Base-by-base conservation (phyloP, 2,329 filamentous ascomycete genomes). In the Colletotrichum lupini region DNA sequence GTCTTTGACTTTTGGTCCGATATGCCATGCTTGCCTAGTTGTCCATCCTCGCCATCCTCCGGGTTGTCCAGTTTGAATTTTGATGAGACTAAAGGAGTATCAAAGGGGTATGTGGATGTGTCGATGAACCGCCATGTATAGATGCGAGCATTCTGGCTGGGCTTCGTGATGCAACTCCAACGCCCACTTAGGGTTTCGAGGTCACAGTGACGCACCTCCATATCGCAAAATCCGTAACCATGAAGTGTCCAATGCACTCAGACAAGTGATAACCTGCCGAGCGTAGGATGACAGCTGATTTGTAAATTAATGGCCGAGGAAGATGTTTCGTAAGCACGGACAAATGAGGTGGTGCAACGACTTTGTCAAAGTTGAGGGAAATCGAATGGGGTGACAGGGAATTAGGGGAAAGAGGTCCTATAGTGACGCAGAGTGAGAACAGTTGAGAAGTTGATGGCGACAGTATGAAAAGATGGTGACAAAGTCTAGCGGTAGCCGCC, bases 161-260 rank as follows among this genome's bases (percentile, higher is more conserved):
- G 60, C 57, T 58, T 69, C 58, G 26, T 30, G 55, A 67, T 58
- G 73, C 49, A 70, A 68, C 62, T 63, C 56, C 67, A 73, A 75
- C 28, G 30, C 66, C 58, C 69, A 26, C 24, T 11, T 14, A 49
- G 67, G 68, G n/a, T 57, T 73, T 53, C 28, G 53, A 53, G 49
- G 72, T 53, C 46, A 61, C 71, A 63, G 55, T 53, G 68, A 63
- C 57, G 52, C 69, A 67, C 57, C 62, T 70, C 67, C 82, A 84
- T 87, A 87, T 87, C 85, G 86, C 87, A 89, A 89, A 88, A 88
- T 85, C 82, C 85, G 85, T 89, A 90, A 89, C 81, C 85, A 89
- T 89, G 82, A 88, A 86, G 84, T 90, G 86, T 90, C 88, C 88
- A 90, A 90, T 85, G 83, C 86, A 84, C 86, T 84, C 83, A 80